These are phyloP conservation scores for Backusella westeae DNA, from an alignment of 192 early-diverging fungal species.

Conservation along the genomic window DNA sequence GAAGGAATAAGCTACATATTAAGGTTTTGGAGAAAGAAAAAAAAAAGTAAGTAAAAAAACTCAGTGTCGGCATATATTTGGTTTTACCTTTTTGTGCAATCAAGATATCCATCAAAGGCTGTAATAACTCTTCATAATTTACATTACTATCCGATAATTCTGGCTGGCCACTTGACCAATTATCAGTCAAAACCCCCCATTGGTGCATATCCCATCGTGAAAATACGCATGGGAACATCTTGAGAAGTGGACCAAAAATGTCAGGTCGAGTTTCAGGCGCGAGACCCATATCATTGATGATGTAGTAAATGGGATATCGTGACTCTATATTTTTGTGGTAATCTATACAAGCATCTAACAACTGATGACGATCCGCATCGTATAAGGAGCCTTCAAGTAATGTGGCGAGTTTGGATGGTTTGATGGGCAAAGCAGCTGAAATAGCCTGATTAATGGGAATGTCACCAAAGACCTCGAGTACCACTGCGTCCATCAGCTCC, in stretches of 20 bases:
- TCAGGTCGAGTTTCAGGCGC: slow-evolving; percentile 9
- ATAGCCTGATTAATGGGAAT: slow-evolving; percentile 26
- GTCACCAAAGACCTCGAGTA: slow-evolving; percentile 22
- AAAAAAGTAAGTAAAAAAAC: not conserved
- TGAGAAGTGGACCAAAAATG: slow-evolving; percentile 3
- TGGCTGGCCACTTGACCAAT: not conserved
- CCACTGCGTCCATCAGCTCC: slow-evolving; percentile 14
- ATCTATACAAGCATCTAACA: slow-evolving; percentile 21
- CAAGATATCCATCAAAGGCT: slow-evolving; percentile 21
- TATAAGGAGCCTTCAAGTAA: not conserved
- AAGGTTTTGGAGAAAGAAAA: not conserved
- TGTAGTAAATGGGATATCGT: slow-evolving; percentile 19
- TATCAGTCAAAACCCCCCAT: not conserved
- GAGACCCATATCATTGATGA: slow-evolving; percentile 9
- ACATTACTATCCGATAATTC: not conserved
- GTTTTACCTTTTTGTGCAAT: slow-evolving; percentile 24
- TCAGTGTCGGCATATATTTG: not conserved
- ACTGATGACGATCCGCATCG: not conserved
- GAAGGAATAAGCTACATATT: slow-evolving; percentile 23
- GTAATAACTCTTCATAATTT: slow-evolving; percentile 21
- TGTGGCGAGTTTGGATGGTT: slow-evolving; percentile 11
- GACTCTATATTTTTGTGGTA: slow-evolving; percentile 16
- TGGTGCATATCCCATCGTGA: slow-evolving; percentile 12
- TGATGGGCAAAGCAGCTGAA: slow-evolving; percentile 21
- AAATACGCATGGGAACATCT: slow-evolving; percentile 23